A percentile compares a stretch with the other conserved stretches of the same genome.
Conservation (phyloP, 176 grass and related monocot genomes). For the Zoysia japonica region DNA sequence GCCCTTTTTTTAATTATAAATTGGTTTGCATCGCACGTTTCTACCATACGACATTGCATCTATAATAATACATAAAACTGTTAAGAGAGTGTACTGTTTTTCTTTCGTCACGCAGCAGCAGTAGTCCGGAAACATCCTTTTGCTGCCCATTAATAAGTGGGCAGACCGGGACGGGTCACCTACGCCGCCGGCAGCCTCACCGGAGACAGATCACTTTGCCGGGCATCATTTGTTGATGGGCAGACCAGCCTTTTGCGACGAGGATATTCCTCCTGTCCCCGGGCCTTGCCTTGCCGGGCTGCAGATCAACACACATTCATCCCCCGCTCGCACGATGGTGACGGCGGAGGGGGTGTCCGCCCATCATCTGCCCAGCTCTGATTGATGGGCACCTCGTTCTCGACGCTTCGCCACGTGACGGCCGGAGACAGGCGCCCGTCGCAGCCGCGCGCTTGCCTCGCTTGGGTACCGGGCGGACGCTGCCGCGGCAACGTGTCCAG, state of each 20-base stretch:
- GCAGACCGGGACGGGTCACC: slow-evolving; percentile 33
- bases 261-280: slow-evolving; percentile 49
- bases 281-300: slow-evolving; percentile 25
- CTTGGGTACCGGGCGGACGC: not conserved
- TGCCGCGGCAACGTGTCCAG: slow-evolving; percentile 4
- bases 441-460: not conserved
- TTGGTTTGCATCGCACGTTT: too few relatives aligned
- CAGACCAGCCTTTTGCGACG: not conserved
- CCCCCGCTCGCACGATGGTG: not conserved
- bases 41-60: not conserved
- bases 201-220: slow-evolving; percentile 23
- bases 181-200: not conserved
- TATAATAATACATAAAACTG: not conserved
- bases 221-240: slow-evolving; percentile 1
- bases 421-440: not conserved
- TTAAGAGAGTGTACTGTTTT: too few relatives aligned
- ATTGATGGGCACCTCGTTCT: slow-evolving; percentile 28
- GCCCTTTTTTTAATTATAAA: not conserved
- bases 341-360: not conserved
- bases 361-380: not conserved
- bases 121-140: slow-evolving; percentile 6
- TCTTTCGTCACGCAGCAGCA: not conserved
- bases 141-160: not conserved
- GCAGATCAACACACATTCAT: not conserved
- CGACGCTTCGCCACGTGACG: not conserved